Conservation (phyloP, 805 yeast species). For the Alloascoidea africana region DNA sequence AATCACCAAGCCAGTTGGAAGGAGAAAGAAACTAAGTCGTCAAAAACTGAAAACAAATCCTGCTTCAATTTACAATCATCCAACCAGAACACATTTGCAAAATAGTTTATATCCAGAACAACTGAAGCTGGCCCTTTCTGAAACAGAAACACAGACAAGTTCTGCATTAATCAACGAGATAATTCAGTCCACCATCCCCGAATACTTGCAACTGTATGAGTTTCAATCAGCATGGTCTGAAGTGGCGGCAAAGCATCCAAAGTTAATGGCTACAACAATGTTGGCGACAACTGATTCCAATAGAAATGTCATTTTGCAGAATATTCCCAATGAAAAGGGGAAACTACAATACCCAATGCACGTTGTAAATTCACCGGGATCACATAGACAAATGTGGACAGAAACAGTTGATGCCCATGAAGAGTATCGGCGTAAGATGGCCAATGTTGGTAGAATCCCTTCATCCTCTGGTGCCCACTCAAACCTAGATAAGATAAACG, state of each 20-base stretch:
- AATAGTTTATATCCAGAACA: too few relatives aligned
- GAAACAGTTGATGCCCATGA: not conserved
- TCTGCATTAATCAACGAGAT: too few relatives aligned
- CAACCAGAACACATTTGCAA: too few relatives aligned
- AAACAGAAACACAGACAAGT: too few relatives aligned
- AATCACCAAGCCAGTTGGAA: too few relatives aligned
- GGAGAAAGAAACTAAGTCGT: too few relatives aligned
- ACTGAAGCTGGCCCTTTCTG: too few relatives aligned
- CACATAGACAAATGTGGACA: not conserved
- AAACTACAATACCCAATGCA: too few relatives aligned
- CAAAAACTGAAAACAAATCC: too few relatives aligned
- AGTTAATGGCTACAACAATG: not conserved
- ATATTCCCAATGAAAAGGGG: not conserved
- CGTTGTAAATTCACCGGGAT: too few relatives aligned
- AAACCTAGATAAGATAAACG: not conserved
- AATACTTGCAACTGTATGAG: not conserved
- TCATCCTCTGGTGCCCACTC: not conserved
- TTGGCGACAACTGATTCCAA: conserved; percentile 1
- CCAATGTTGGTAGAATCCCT: not conserved
- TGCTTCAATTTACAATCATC: too few relatives aligned
- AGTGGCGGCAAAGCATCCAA: not conserved
- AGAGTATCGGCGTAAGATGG: not conserved
- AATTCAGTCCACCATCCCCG: not conserved
- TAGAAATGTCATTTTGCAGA: not conserved
- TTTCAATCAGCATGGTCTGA: not conserved